A percentile compares a stretch with the other conserved stretches of the same genome.
Conservation (phyloP, 805 yeast species). For the Teunomyces aglyptinius region DNA sequence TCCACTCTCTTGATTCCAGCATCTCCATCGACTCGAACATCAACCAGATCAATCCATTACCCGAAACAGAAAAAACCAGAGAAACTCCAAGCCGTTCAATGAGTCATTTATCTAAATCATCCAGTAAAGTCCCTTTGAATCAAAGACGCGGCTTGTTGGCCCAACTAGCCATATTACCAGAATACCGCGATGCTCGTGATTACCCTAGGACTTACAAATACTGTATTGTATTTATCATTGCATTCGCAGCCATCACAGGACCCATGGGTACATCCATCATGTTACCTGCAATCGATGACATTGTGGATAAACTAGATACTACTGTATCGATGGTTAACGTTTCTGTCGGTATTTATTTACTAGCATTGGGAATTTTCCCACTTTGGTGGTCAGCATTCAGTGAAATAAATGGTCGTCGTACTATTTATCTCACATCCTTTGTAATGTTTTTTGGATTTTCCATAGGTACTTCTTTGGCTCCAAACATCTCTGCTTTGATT, state of each 20-base stretch:
- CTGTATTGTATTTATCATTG: constrained; percentile 61
- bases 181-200: constrained; percentile 68
- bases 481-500: constrained; percentile 59
- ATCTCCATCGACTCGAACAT: constrained; percentile 3
- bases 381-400: constrained; percentile 86
- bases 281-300: constrained; percentile 70
- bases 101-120: background rate
- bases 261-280: constrained; percentile 89
- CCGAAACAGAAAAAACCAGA: background rate
- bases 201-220: constrained; percentile 52
- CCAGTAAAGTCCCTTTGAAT: constrained; percentile 27
- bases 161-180: constrained; percentile 55
- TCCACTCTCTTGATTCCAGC: background rate
- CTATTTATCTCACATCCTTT: constrained; percentile 70
- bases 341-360: constrained; percentile 74
- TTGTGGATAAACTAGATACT: constrained; percentile 55
- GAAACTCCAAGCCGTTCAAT: background rate
- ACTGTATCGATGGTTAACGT: constrained; percentile 62
- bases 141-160: constrained; percentile 62
- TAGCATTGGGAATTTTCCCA: constrained; percentile 77
- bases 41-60: constrained; percentile 2
- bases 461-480: constrained; percentile 69
- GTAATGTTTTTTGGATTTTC: constrained; percentile 60
- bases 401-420: constrained; percentile 71
- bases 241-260: constrained; percentile 73